Percentiles rank a stretch among this genome's conserved stretches.
These are phyloP conservation scores for Pythium brachiatum DNA, from an alignment of 352 stramenopile species.

Conservation along the genomic window DNA sequence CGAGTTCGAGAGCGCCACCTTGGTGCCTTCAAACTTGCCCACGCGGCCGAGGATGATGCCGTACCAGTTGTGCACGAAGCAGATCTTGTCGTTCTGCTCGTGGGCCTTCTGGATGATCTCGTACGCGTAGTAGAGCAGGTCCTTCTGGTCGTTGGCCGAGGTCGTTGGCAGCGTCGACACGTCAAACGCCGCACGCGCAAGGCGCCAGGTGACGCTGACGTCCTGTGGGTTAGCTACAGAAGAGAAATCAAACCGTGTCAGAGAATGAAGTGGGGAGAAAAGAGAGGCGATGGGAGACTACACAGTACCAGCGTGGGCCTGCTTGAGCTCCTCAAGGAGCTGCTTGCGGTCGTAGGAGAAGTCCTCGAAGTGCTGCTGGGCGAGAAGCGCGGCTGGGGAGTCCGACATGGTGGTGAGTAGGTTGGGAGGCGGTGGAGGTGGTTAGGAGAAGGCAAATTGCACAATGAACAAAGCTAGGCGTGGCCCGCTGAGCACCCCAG, in stretches of 20 bases:
- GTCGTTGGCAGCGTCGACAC: slow-evolving; percentile 31
- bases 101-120: slow-evolving; percentile 49
- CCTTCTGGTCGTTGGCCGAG: slow-evolving; percentile 31
- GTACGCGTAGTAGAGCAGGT: slow-evolving; percentile 46
- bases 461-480: slow-evolving; percentile 5
- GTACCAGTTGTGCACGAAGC: slow-evolving; percentile 81
- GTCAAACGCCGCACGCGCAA: slow-evolving; percentile 37
- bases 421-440: neutral
- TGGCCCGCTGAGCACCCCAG: no score
- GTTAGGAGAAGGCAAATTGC: slow-evolving; percentile 7
- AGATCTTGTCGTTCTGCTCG: slow-evolving; percentile 41
- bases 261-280: neutral
- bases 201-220: slow-evolving; percentile 33
- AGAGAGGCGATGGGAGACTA: neutral
- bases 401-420: slow-evolving; percentile 6
- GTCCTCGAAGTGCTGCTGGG: slow-evolving; percentile 80
- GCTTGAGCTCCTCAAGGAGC: slow-evolving; percentile 56
- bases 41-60: slow-evolving; percentile 84
- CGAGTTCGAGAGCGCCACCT: slow-evolving; percentile 81
- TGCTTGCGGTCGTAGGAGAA: slow-evolving; percentile 59
- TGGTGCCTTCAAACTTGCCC: slow-evolving; percentile 85
- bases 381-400: slow-evolving; percentile 54
- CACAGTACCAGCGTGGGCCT: slow-evolving; percentile 32
- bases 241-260: neutral
- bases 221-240: slow-evolving; percentile 26